phyloP scores from a whole-genome alignment of 768 basidiomycete species.

The Tulasnella calospora region DNA sequence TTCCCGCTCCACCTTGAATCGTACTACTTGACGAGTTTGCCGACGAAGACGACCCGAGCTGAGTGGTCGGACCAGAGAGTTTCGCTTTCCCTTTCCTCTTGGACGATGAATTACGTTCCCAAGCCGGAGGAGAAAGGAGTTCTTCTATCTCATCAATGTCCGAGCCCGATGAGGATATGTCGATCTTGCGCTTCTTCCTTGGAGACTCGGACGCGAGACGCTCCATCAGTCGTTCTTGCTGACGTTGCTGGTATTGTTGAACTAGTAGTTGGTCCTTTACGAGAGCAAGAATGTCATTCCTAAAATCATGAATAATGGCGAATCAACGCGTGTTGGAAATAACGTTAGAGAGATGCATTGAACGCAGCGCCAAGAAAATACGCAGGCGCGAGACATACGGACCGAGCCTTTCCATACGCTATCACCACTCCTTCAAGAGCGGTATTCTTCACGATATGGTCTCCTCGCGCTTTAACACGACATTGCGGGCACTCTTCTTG shows the following conservation, averaged over 20 bases:
- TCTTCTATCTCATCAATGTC: background rate
- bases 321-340: background rate
- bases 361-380: background rate
- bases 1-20: background rate
- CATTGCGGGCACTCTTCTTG: slow-evolving; percentile 73
- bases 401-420: slow-evolving; percentile 75
- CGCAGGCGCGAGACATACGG: slow-evolving; percentile 28
- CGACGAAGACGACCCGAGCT: background rate
- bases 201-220: background rate
- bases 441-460: slow-evolving; percentile 61
- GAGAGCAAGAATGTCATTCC: background rate
- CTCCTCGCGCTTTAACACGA: slow-evolving; percentile 54
- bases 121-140: background rate
- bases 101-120: background rate
- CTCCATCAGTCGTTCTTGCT: background rate
- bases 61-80: background rate
- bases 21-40: background rate
- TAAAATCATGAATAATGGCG: background rate
- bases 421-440: slow-evolving; percentile 62
- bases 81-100: background rate
- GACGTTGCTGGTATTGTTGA: background rate
- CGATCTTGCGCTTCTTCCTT: slow-evolving; percentile 3
- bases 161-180: background rate
- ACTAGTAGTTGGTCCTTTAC: background rate
- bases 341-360: background rate